Percentiles rank a stretch among this genome's conserved stretches.
Conservation (phyloP, 2,329 filamentous ascomycete species). For the Remersonia thermophila region DNA sequence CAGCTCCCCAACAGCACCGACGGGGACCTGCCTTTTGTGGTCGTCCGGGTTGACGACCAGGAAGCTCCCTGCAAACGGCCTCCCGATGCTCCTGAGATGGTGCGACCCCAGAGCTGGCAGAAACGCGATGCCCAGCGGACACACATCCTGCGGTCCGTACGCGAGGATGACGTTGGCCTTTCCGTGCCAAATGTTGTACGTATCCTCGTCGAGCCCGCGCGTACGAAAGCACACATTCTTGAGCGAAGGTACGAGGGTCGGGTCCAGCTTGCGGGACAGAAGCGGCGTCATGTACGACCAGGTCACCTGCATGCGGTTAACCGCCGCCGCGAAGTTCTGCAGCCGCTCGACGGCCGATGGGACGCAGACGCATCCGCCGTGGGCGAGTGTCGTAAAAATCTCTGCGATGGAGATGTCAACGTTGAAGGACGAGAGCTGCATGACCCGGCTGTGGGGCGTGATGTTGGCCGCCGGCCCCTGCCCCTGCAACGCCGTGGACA, state of each 20-base stretch:
- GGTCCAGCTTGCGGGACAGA: constrained; percentile 36
- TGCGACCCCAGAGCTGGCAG: constrained; percentile 28
- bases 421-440: constrained; percentile 45
- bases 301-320: constrained; percentile 38
- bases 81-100: constrained; percentile 31
- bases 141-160: constrained; percentile 40
- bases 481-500: constrained; percentile 41
- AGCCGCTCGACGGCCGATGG: constrained; percentile 38
- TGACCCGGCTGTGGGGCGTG: constrained; percentile 38
- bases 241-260: constrained; percentile 26
- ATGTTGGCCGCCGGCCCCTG: constrained; percentile 40
- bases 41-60: constrained; percentile 43
- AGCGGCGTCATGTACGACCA: constrained; percentile 46
- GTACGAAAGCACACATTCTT: constrained; percentile 35
- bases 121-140: constrained; percentile 38
- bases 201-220: constrained; percentile 37
- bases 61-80: constrained; percentile 36
- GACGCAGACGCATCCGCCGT: constrained; percentile 48
- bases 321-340: constrained; percentile 36
- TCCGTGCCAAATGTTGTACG: constrained; percentile 33
- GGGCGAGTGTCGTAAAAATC: constrained; percentile 40
- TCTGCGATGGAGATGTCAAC: constrained; percentile 43
- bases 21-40: constrained; percentile 36
- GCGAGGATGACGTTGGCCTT: constrained; percentile 35
- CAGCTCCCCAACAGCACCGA: constrained; percentile 45